Evolutionary conservation across 495 filamentous ascomycete species (phyloP).

Genomic region (Penicillium chermesinum): DNA sequence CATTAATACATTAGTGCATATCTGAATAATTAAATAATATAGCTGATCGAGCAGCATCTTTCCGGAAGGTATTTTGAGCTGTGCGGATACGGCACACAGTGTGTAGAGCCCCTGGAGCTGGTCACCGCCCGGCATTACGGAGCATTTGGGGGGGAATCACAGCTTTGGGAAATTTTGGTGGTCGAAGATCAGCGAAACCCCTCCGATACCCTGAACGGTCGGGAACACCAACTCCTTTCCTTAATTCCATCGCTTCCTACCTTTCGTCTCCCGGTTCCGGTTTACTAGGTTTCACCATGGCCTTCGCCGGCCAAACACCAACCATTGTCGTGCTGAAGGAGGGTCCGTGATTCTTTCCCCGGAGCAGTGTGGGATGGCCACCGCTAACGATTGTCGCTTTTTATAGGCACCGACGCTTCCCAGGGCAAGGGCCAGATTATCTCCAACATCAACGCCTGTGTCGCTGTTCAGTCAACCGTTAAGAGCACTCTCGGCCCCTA

Average conservation of each 20-base stretch:
- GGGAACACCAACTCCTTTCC: constrained; percentile 22
- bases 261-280: constrained; percentile 14
- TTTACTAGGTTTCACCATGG: constrained; percentile 54
- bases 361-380: constrained; percentile 24
- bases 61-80: too few species aligned
- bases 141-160: constrained; percentile 27
- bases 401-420: constrained; percentile 85
- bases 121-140: constrained; percentile 35
- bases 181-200: constrained; percentile 30
- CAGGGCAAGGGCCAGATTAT: constrained; percentile 97
- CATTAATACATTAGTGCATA: not conserved
- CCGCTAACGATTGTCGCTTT: constrained; percentile 19
- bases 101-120: not conserved
- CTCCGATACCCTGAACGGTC: constrained; percentile 19
- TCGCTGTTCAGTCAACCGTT: constrained; percentile 94
- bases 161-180: constrained; percentile 49
- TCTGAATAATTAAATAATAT: not conserved
- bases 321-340: constrained; percentile 99
- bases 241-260: constrained; percentile 6
- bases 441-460: constrained; percentile 97
- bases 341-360: constrained; percentile 54
- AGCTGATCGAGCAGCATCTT: too few species aligned
- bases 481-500: constrained; percentile 96
- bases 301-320: constrained; percentile 95
- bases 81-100: too few species aligned